These are phyloP conservation scores for Dendrocalamus sinicus DNA, from an alignment of 176 grass and related monocot genomes.

Conservation along the genomic window DNA sequence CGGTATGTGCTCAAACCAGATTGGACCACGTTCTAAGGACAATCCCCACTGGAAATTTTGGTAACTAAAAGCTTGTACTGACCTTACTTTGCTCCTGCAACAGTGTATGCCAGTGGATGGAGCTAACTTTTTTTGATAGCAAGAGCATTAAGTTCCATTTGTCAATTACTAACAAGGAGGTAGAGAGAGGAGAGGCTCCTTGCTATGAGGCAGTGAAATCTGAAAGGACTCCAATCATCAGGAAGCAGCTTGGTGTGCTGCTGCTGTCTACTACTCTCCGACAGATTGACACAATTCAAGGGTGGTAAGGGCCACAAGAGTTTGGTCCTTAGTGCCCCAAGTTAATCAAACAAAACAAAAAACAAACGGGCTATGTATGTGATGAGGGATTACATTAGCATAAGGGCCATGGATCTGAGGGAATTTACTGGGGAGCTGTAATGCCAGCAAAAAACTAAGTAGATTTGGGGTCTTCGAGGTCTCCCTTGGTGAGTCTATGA, in stretches of 20 bases:
- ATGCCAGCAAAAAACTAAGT: conserved; percentile 43
- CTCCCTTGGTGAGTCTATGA: conserved; percentile 44
- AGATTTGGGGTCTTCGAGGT: conserved; percentile 49
- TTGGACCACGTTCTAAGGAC: conserved; percentile 41
- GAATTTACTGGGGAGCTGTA: conserved; percentile 47
- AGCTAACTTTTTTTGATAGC: conserved; percentile 33
- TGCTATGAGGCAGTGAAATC: conserved; percentile 47
- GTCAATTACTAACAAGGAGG: conserved; percentile 32
- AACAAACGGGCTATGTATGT: conserved; percentile 16
- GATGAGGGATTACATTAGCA: conserved; percentile 41
- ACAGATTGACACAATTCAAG: conserved; percentile 60
- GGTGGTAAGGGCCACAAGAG: conserved; percentile 35
- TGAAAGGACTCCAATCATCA: conserved; percentile 55
- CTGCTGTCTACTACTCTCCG: conserved; percentile 52
- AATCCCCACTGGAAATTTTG: conserved; percentile 26
- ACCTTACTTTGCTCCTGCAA: conserved; percentile 30
- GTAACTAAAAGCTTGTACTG: conserved; percentile 22
- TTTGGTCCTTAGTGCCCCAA: conserved; percentile 48
- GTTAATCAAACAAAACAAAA: conserved; percentile 41
- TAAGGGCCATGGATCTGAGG: conserved; percentile 42
- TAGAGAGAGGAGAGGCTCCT: conserved; percentile 31
- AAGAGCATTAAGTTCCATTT: conserved; percentile 47
- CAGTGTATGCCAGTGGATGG: conserved; percentile 38
- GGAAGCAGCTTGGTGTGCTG: conserved; percentile 46
- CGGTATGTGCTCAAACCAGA: conserved; percentile 12